Percentiles rank a stretch among this genome's conserved stretches.
Evolutionary conservation across 352 stramenopile species (phyloP).

Genomic region (Thraustochytrium striatum): DNA sequence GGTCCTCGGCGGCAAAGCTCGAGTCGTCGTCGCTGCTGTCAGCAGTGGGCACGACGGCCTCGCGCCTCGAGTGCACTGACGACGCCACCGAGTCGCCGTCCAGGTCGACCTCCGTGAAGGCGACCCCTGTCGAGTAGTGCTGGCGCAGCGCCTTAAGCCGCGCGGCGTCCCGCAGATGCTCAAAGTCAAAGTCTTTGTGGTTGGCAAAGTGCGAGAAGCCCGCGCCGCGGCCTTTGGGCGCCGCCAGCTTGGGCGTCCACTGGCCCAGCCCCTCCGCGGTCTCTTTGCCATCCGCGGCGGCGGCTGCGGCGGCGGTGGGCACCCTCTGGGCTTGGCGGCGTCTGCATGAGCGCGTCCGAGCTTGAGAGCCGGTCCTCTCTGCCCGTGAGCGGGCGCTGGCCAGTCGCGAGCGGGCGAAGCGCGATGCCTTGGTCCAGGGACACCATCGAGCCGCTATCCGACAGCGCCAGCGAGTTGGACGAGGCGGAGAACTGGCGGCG

Average conservation of each 20-base stretch:
- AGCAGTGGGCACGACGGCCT: too few species aligned
- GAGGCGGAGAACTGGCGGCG: neutral
- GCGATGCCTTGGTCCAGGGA: too few species aligned
- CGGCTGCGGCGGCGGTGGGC: too few species aligned
- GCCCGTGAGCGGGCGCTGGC: too few species aligned
- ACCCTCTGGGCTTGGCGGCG: too few species aligned
- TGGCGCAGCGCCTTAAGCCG: neutral
- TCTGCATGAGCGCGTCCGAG: too few species aligned
- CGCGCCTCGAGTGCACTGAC: too few species aligned
- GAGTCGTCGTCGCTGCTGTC: neutral
- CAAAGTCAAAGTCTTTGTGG: slow-evolving; percentile 45
- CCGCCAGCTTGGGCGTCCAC: slow-evolving; percentile 6
- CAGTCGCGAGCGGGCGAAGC: too few species aligned
- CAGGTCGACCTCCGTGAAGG: slow-evolving; percentile 18
- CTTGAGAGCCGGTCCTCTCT: too few species aligned
- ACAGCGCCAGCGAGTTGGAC: neutral
- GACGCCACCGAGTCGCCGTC: too few species aligned
- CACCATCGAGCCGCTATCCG: neutral
- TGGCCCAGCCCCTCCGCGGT: slow-evolving; percentile 9
- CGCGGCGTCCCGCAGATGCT: neutral
- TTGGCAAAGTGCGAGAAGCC: slow-evolving; percentile 35
- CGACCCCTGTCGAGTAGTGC: neutral
- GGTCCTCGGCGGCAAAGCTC: neutral
- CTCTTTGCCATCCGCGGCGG: too few species aligned
- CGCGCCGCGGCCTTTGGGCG: slow-evolving; percentile 4